Evolutionary conservation across 2,329 filamentous ascomycete species (phyloP), one percentile per base, ranked within the genome.

Genomic region (Beauveria brongniartii): DNA sequence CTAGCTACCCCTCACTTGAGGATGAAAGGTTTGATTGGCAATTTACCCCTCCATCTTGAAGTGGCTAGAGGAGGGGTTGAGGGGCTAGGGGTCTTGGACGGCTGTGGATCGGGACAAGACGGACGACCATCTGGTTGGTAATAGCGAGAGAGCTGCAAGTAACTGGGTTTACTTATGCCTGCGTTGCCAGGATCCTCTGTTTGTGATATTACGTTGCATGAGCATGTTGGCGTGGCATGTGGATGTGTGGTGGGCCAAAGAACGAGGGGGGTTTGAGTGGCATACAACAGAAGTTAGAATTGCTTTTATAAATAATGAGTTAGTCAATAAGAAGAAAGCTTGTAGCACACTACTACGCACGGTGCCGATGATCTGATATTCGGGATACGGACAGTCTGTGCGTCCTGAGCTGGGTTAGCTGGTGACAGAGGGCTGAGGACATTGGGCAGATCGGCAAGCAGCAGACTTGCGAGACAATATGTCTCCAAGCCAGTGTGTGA

Each of bases 1-100:
- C 22, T 14, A 14, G 5, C 14, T 59, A 59, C 57, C 57, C 57
- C 57, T 59, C 57, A 59, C 57, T 59, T 54, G 57, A 44, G 48
- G 14, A 50, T 30, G 44, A 46, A 50, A 12, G 22, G 44, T 40
- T 53, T 54, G 28, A 53, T 52, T 46, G 40, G 46, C 37, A 46
- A 53, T 47, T 47, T 59, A 59, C 57, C 57, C 57, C 57, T 59
- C 57, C 50, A 59, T 59, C 57, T 59, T 51, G 48, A 51, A 51
- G 41, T 59, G 57, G 48, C 57, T 59, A 52, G 46, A 53, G 41
- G 57, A 37, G 34, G 34, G 34, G 34, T 37, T 37, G 34, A 59
- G 57, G 57, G 48, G 57, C 57, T 34, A 46, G 20, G 57, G 57
- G 57, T 59, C 57, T 54, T 50, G 57, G 34, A 44, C 24, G 26